phyloP scores from a whole-genome alignment of 1,284 basidiomycete species.

The Puccinia coronata region DNA sequence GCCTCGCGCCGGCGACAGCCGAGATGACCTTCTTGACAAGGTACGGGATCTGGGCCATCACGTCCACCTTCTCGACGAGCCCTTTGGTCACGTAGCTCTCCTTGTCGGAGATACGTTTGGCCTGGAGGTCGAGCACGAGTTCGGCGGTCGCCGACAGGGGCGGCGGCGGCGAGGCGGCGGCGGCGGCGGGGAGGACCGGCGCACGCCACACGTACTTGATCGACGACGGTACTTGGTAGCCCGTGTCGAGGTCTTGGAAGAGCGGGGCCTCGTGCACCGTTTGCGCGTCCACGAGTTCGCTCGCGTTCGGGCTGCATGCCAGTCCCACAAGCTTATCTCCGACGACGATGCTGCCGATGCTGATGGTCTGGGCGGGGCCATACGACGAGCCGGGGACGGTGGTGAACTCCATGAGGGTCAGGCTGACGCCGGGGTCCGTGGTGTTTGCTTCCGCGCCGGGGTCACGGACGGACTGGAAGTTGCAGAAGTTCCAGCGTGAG shows the following conservation, averaged over 20 bases:
- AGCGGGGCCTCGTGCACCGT: constrained; percentile 69
- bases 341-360: constrained; percentile 78
- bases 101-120: constrained; percentile 66
- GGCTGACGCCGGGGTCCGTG: constrained; percentile 67
- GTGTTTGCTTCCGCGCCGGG: constrained; percentile 55
- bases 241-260: constrained; percentile 72
- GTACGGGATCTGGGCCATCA: constrained; percentile 92
- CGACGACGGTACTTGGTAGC: constrained; percentile 74
- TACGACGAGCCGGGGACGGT: constrained; percentile 65
- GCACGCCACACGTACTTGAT: constrained; percentile 79
- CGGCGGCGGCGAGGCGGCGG: not conserved
- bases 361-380: constrained; percentile 63
- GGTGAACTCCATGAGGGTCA: constrained; percentile 94
- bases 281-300: constrained; percentile 70
- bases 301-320: constrained; percentile 71
- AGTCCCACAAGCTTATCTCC: constrained; percentile 74
- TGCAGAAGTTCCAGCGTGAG: constrained; percentile 90
- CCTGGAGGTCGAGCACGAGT: constrained; percentile 59
- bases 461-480: constrained; percentile 68
- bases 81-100: constrained; percentile 70
- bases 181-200: constrained; percentile 62
- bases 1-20: constrained; percentile 87
- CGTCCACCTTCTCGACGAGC: constrained; percentile 93
- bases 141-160: constrained; percentile 53
- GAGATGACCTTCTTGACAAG: constrained; percentile 84